These are phyloP conservation scores for Rhododendron ovatum DNA, from an alignment of 148 eudicot species.

Conservation along the genomic window DNA sequence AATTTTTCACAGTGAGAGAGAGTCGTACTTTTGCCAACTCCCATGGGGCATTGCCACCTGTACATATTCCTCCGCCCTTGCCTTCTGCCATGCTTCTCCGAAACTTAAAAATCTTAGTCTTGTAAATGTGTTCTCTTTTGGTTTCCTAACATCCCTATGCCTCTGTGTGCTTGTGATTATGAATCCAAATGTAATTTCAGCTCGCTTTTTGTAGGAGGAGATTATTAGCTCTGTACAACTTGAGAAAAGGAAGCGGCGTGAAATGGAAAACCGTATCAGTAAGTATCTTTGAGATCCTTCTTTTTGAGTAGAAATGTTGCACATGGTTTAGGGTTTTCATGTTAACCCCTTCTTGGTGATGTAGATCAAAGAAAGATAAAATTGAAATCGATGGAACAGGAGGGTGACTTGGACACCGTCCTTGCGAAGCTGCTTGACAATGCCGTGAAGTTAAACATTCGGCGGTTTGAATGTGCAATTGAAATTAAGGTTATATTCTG, in stretches of 20 bases:
- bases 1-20: no score
- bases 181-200: neutral
- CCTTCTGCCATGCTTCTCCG: neutral
- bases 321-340: neutral
- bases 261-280: constrained; percentile 59
- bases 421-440: constrained; percentile 50
- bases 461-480: constrained; percentile 49
- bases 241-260: constrained; percentile 51
- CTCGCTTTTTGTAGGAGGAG: constrained; percentile 50
- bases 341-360: constrained; percentile 9
- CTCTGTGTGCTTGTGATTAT: neutral
- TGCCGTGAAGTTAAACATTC: constrained; percentile 43
- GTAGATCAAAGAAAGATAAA: constrained; percentile 51
- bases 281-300: constrained; percentile 29
- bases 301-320: neutral
- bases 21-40: no score
- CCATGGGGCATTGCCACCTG: neutral
- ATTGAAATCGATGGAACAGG: constrained; percentile 45
- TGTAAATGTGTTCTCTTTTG: neutral
- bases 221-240: constrained; percentile 27
- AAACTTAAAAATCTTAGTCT: neutral
- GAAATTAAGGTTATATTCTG: constrained; percentile 52
- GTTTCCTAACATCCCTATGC: neutral
- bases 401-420: constrained; percentile 51
- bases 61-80: neutral